Base-by-base conservation (phyloP, 179 eudicot species). In the Dionaea muscipula region DNA sequence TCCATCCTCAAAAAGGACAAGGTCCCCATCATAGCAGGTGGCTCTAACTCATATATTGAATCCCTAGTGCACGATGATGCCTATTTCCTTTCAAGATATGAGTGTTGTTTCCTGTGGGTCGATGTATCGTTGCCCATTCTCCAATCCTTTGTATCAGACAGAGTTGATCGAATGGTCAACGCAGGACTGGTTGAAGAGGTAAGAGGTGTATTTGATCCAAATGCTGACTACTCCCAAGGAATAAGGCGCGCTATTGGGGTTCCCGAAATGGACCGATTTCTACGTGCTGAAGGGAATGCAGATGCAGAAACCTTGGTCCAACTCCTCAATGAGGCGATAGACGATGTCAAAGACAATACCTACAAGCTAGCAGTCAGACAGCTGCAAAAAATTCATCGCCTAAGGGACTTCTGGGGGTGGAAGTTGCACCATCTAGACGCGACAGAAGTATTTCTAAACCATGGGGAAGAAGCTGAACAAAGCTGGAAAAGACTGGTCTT, bases 81-180 rank as follows among this genome's bases (percentile, higher is more conserved):
- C 39, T 37, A 64, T 19, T 65, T 66, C 21, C 46, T 37, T 24
- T 47, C 67, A 12, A 50, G 15, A 26, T 64, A 67, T 1, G 73
- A 68, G 6, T 58, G 62, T 45, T 75, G 68, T 39, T 72, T 75
- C 44, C 35, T 71, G 0, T 68, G 66, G 71, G 53, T 68, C 4
- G 73, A 71, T 24, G 74, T 72, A 7, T 54, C 59, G 19, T 27
- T 75, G 60, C 73, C 77, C 2, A 51, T 64, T 17, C 53, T 71
- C 7, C 22, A 41, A 21, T 35, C 36, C 1, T 68, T 46, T 24
- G 71, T 75, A 9, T 64, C 62, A 0, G 53, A 54, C n/a, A 41
- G 80, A 9, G 80, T 75, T n/a, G 76, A 75, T 36, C 26, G 43
- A 22, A 75, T 75, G 80, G 74, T 75, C 7, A 26, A 28, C 17